Base-by-base conservation (phyloP, 768 basidiomycete genomes). In the Leccinum imitatum region DNA sequence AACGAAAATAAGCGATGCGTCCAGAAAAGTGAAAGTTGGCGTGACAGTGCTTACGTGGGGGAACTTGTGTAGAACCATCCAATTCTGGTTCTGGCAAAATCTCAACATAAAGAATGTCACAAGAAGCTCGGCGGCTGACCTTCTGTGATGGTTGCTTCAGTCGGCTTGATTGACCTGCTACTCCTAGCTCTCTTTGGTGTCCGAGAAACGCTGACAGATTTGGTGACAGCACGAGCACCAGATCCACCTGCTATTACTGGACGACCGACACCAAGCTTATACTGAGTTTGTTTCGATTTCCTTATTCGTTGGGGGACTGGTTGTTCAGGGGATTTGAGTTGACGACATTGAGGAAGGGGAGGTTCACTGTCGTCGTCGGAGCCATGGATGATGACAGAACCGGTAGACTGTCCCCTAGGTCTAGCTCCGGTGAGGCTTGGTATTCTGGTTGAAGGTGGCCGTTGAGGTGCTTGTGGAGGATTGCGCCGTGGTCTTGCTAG, bases 211-310 rank as follows among this genome's bases (percentile, higher is more conserved):
- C 79, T 84, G 33, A 78, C 65, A 0, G 87, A 82, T 69, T 82
- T 87, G 8, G 89, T 90, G 25, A 88, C 74, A 44, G 79, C 74
- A 57, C 90, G 83, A 23, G 90, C 80, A 17, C 90, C 89, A 17
- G 76, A 73, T 25, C 89, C 89, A 27, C 89, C 90, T 33, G 82
- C 87, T 17, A 78, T 77, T 8, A 79, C 77, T 9, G 90, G 90
- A 64, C 86, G 80, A 3, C 90, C 90, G 14, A 90, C 84, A 54
- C 91, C 91, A 17, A 92, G 78, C 62, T 78, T 79, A 46, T 80
- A 82, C 71, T 90, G 90, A 4, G 83, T 79, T 54, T 90, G 87
- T 70, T 86, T 90, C 13, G 89, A 86, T 67, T 89, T 90, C 58
- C 87, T 80, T 31, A 84, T 83, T 11, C 87, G 67, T 25, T 72